Conservation (phyloP, 345 rosid genomes). For the Melastoma malabathricum region DNA sequence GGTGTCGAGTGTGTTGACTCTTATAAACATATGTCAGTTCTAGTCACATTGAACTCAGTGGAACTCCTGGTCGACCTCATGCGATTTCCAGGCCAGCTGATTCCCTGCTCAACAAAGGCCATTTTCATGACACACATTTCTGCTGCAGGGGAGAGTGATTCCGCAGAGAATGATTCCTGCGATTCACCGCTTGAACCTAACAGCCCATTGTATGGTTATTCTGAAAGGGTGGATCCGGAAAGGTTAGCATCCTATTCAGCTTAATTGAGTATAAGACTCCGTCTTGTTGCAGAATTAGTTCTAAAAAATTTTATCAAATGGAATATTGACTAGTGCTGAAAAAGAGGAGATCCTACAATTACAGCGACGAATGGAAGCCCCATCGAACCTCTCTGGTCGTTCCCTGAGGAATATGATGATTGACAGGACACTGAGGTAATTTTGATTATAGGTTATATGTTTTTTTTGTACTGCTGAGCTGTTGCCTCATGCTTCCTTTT, state of each 20-base stretch:
- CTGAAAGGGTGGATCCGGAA: slow-evolving; percentile 66
- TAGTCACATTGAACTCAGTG: slow-evolving; percentile 67
- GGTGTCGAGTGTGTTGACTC: slow-evolving; percentile 61
- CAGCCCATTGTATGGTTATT: slow-evolving; percentile 71
- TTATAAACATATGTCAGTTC: slow-evolving; percentile 78
- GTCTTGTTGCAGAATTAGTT: no score
- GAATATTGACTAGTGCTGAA: slow-evolving; percentile 50
- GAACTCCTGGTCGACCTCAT: slow-evolving; percentile 93
- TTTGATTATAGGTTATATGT: neutral
- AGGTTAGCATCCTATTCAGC: slow-evolving; percentile 26
- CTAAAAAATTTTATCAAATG: no score
- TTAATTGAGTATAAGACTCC: neutral
- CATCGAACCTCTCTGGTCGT: slow-evolving; percentile 48
- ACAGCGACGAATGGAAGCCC: slow-evolving; percentile 48
- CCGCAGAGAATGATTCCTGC: slow-evolving; percentile 96
- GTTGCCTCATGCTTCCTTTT: slow-evolving; percentile 9
- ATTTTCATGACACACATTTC: slow-evolving; percentile 80
- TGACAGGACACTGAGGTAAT: slow-evolving; percentile 66
- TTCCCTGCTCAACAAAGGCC: slow-evolving; percentile 72
- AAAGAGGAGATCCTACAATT: slow-evolving; percentile 58
- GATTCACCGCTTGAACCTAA: slow-evolving; percentile 98
- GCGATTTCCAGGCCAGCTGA: slow-evolving; percentile 93
- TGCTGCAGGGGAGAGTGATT: slow-evolving; percentile 98
- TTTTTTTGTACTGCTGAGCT: neutral
- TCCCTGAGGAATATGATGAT: slow-evolving; percentile 59